Base-by-base conservation (phyloP, 2,329 filamentous ascomycete species). In the Phyllosticta citrichinensis region DNA sequence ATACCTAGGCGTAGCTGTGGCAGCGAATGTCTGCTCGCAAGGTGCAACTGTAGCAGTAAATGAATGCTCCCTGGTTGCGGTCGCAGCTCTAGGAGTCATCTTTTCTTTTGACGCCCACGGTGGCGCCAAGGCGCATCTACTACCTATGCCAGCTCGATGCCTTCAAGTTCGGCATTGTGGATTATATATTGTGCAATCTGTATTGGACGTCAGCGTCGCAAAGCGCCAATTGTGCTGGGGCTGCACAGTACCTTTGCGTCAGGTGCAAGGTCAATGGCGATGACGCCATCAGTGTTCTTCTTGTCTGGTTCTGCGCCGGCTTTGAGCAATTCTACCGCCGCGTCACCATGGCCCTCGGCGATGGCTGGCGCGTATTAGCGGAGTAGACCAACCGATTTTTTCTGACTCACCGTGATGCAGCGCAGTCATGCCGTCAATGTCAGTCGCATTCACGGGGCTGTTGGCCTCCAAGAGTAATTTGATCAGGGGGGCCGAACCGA, bases 401-500 rank as follows among this genome's bases (percentile, higher is more conserved):
- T 11, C 6, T 17, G 3, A 58, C 62, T 55, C 51, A 66, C 62
- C 77, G 71, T 99, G 94, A 75, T 99, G 94, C 68, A 99, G 78
- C 3, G 94, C 87, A 24, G 94, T 97, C 71, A 89, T 86, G 0
- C 93, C 93, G 66, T 91, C 85, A 40, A 80, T 78, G 76, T 99
- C 94, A 2, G 87, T 86, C 2, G 91, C 86, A 73, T 96, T 90
- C 24, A 97, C 71, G 0, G 93, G 92, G 65, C 90, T 96, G 64
- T 80, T 82, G 65, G 89, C 83, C 68, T 89, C 84, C 17, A 97
- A 77, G 14, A 99, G 77, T 47, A 96, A 76, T 67, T 86, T 88
- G 55, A 96, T 80, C 77, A 99, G 91, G 5, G 93, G 91, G n/a
- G 88, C 83, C 3, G 88, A 93, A 6, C 95, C 95, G 3, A 91